Base-by-base conservation (phyloP, 2,329 filamentous ascomycete species). In the Xylariaceae sp. region DNA sequence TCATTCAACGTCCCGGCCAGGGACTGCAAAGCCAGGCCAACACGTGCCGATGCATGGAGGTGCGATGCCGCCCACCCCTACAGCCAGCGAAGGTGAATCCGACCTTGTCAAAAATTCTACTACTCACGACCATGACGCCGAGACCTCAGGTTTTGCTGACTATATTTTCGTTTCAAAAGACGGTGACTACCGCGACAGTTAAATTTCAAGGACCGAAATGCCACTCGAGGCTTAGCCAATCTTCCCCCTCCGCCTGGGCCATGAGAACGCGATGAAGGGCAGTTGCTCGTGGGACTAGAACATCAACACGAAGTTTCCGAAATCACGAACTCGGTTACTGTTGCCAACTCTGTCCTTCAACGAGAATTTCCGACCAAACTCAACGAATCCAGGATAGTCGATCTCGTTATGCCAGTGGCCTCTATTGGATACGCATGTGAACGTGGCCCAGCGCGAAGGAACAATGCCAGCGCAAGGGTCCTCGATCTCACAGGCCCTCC, bases 81-180 rank as follows among this genome's bases (percentile, higher is more conserved):
- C 80, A 66, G 81, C 79, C 73, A 84, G 82, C 76, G 82, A 85
- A 82, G 82, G 82, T 84, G 80, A 84, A 79, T 81, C 80, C 73
- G 73, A 75, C 68, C 71, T 75, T 68, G 71, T 70, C 64, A 69
- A 69, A 66, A 68, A 61, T 57, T 61, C 59, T 59, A 66, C 59
- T 59, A 66, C 60, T 55, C 62, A 66, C 67, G 66, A 69, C 63
- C 65, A 63, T 68, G 66, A 66, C 64, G 63, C 70, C 68, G 70
- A 72, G 66, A 72, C 69, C 65, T 69, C 68, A 69, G 73, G 68
- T 63, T 70, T 74, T 74, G 71, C 76, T 77, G 74, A 77, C 76
- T 72, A 73, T 73, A 72, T 74, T 51, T 66, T 75, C 68, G 71
- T 76, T 66, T 64, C 71, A 67, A 69, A 72, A 78, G 76, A 78